phyloP scores from a whole-genome alignment of 345 rosid genomes.

The Aurinia saxatilis region DNA sequence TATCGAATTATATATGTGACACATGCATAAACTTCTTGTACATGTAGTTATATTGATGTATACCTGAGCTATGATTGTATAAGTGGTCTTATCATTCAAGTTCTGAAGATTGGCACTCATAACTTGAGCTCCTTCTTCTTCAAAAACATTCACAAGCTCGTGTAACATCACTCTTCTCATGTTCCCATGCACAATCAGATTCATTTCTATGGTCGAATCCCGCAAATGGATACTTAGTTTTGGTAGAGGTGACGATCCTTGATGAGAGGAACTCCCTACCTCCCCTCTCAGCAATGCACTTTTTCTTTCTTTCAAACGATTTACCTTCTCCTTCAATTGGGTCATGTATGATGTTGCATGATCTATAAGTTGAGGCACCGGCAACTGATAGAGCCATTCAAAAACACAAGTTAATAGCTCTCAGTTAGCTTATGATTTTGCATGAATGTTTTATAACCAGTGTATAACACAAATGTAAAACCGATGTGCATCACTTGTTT shows the following conservation, averaged over 20 bases:
- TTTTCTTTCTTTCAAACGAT: conserved; percentile 7
- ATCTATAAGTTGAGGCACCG: conserved; percentile 17
- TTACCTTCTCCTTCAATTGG: conserved; percentile 9
- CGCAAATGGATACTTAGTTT: neutral
- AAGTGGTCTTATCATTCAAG: conserved; percentile 6
- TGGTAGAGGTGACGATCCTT: neutral
- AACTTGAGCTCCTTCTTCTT: conserved; percentile 29
- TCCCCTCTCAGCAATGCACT: neutral
- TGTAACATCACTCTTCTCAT: conserved; percentile 12
- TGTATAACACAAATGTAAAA: neutral
- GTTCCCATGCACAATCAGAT: neutral
- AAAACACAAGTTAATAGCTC: neutral
- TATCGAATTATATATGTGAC: too few relatives aligned
- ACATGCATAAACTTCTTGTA: neutral
- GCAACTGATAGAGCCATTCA: conserved; percentile 1
- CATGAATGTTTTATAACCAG: neutral
- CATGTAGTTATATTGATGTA: neutral
- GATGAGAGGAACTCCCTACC: neutral
- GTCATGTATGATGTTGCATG: conserved; percentile 12
- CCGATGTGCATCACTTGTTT: neutral
- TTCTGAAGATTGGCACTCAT: conserved; percentile 15
- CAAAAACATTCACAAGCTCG: conserved; percentile 18
- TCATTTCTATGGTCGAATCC: conserved; percentile 19
- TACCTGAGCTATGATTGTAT: conserved; percentile 16
- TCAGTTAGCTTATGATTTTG: neutral